Percentiles rank a stretch among this genome's conserved stretches.
phyloP scores from a whole-genome alignment of 2,329 filamentous ascomycete species.

The Trichoderma cornu-damae region DNA sequence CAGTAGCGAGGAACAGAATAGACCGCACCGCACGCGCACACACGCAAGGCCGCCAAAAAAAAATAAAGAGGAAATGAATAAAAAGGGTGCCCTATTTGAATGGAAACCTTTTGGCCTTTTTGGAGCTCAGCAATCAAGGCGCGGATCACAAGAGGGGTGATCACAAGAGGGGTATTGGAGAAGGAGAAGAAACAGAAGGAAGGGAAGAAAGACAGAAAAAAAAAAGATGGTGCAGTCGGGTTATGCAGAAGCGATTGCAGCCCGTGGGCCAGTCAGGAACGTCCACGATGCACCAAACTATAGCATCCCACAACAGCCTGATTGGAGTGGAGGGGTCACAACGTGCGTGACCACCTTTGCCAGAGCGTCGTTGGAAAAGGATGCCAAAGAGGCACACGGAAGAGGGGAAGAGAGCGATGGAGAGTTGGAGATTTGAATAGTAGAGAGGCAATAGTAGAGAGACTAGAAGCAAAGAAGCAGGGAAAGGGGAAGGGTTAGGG shows the following conservation, averaged over 20 bases:
- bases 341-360: conserved; percentile 20
- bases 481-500: neutral
- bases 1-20: neutral
- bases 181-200: neutral
- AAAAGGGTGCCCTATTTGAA: conserved; percentile 1
- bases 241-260: conserved; percentile 21
- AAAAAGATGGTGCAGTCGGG: conserved; percentile 14
- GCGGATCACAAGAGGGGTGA: neutral
- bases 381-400: neutral
- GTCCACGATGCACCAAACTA: conserved; percentile 25
- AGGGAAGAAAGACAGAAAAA: too few relatives aligned
- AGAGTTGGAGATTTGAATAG: neutral
- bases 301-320: conserved; percentile 20
- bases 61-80: too few relatives aligned
- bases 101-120: neutral
- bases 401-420: neutral
- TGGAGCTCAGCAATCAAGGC: conserved; percentile 1
- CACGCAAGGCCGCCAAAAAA: neutral
- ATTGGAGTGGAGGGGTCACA: conserved; percentile 21
- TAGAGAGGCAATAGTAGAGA: neutral
- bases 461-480: neutral
- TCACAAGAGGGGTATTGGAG: conserved; percentile 2
- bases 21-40: neutral
- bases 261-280: conserved; percentile 25
- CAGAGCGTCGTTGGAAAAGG: conserved; percentile 10